A percentile compares a stretch with the other conserved stretches of the same genome.
Evolutionary conservation across 257 asterid genomes (phyloP).

Genomic region (Ballota nigra): DNA sequence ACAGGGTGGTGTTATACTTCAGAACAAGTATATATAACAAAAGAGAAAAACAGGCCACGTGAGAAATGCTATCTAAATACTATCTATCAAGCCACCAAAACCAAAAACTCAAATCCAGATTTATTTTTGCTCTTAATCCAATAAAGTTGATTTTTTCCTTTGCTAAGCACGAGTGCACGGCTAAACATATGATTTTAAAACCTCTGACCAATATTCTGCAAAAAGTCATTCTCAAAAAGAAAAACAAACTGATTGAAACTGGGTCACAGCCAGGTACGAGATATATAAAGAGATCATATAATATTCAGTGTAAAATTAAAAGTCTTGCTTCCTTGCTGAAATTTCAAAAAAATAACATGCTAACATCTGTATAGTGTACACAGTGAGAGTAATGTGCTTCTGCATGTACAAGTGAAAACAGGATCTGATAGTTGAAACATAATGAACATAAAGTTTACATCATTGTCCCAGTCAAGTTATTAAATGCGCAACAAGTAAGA

Average conservation of each 20-base stretch:
- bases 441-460: slow-evolving; percentile 3
- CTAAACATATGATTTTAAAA: no score
- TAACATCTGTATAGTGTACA: not conserved
- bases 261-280: not conserved
- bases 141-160: not conserved
- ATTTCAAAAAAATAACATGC: slow-evolving; percentile 1
- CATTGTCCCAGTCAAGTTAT: not conserved
- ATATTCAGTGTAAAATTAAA: not conserved
- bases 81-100: not conserved
- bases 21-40: not conserved
- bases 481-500: slow-evolving; percentile 1
- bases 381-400: not conserved
- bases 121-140: not conserved
- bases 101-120: slow-evolving; percentile 4
- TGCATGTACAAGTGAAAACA: not conserved
- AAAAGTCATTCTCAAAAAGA: not conserved
- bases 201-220: not conserved
- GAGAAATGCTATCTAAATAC: slow-evolving; percentile 7
- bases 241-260: not conserved
- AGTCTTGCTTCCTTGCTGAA: not conserved
- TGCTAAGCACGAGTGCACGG: not conserved
- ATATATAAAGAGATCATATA: not conserved
- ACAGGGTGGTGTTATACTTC: not conserved
- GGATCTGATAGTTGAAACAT: not conserved
- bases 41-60: not conserved